Percentiles rank a stretch among this genome's conserved stretches.
phyloP scores from a whole-genome alignment of 176 grass and related monocot genomes.

The Puya raimondii region DNA sequence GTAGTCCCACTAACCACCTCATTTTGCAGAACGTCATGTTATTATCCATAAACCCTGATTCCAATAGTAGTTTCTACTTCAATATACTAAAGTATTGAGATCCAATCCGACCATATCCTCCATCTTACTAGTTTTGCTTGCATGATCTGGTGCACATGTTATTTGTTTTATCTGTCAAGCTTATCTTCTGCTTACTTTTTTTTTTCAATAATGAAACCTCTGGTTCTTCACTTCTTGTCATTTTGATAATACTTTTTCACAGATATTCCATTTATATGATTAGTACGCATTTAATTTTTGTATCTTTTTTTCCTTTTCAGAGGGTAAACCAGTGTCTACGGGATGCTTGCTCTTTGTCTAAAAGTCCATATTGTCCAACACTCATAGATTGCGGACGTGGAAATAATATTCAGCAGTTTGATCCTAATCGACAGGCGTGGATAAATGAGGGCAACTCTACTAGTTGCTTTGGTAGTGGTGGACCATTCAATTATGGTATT shows the following conservation, averaged over 20 bases:
- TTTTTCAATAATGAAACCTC: not conserved
- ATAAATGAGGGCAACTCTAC: conserved; percentile 28
- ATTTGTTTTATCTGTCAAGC: not conserved
- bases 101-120: too few species aligned
- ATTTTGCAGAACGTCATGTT: too few species aligned
- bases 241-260: too few species aligned
- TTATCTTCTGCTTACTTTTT: not conserved
- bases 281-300: too few species aligned
- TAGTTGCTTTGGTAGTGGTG: conserved; percentile 37
- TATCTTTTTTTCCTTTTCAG: conserved; percentile 29
- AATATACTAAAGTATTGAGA: too few species aligned
- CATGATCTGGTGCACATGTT: not conserved
- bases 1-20: too few species aligned
- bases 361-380: conserved; percentile 25
- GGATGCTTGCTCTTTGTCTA: conserved; percentile 39
- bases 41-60: too few species aligned
- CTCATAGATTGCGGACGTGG: conserved; percentile 67
- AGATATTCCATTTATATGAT: too few species aligned
- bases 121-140: not conserved
- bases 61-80: too few species aligned
- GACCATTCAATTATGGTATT: conserved; percentile 73
- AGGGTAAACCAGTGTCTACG: conserved; percentile 90
- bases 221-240: too few species aligned
- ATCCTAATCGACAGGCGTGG: conserved; percentile 36
- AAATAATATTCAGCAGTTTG: not conserved